Evolutionary conservation across 192 early-diverging fungal species (phyloP), one percentile per base, ranked within the genome.

Genomic region (Allomyces arbusculus): DNA sequence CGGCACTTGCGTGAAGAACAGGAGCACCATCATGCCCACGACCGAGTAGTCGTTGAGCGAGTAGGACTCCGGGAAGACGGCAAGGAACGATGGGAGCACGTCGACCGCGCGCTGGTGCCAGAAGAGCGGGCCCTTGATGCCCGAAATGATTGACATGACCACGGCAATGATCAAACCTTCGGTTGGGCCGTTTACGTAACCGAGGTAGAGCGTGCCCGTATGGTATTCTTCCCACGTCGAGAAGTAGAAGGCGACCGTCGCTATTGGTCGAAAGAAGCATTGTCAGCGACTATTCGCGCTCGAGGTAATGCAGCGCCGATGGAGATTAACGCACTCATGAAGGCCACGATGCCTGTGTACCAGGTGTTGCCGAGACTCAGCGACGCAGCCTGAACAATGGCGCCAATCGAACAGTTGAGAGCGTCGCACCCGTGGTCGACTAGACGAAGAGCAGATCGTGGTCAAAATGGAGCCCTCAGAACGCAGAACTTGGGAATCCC

Each of bases 161-260:
- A 87, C 81, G 14, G 83, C 85, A 20, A 85, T 28, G 23, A 91
- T 78, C 61, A 93, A 75, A 61, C 89, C 87, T 74, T 93, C 91
- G 5, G 89, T 90, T 23, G 91, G 90, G 40, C 91, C 91, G 66
- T 90, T 91, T 65, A 91, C 64, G 67, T 87, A 84, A 3, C 89
- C 88, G 23, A 93, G 77, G 70, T 89, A 93, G 22, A 93, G 77
- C 3, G 84, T 82, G 23, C 87, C 87, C 12, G 91, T 93, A 70
- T 91, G 89, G 73, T 90, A 93, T 69, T 89, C 88, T 71, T 93
- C 91, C 83, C 88, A 90, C 8, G 91, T 91, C 7, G 89, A 90
- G 44, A 90, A 70, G 76, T 88, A 91, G 71, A 93, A 93, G 20
- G 87, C 79, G 66, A 79, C 69, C 22, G 88, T 84, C 22, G 84